Conservation (phyloP, 208 protist species). For the Trypanosoma lewisi region DNA sequence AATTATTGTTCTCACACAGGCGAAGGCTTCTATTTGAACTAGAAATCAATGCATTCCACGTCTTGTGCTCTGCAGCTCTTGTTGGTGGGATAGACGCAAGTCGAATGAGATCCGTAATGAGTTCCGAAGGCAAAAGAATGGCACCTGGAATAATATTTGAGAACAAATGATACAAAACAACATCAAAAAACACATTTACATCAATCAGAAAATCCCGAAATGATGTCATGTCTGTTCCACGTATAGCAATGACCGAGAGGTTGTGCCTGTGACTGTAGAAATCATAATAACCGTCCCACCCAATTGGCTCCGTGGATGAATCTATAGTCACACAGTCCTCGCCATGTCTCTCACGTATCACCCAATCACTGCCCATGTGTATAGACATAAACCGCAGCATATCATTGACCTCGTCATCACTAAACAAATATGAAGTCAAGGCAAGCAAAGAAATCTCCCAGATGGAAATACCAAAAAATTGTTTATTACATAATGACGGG, state of each 20-base stretch:
- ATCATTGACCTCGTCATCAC: conserved; percentile 44
- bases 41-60: conserved; percentile 31
- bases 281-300: conserved; percentile 69
- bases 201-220: conserved; percentile 76
- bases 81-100: conserved; percentile 45
- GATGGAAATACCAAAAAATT: conserved; percentile 58
- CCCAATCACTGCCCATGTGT: conserved; percentile 66
- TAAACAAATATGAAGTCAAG: conserved; percentile 60
- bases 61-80: background rate
- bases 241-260: conserved; percentile 60
- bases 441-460: conserved; percentile 73
- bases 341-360: conserved; percentile 51
- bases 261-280: conserved; percentile 64
- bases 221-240: conserved; percentile 74
- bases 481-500: conserved; percentile 62
- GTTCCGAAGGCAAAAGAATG: conserved; percentile 50
- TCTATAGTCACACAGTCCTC: conserved; percentile 33
- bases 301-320: conserved; percentile 51
- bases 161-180: conserved; percentile 69
- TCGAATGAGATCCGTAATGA: conserved; percentile 56
- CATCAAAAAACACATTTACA: conserved; percentile 78
- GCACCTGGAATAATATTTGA: conserved; percentile 60
- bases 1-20: conserved; percentile 75
- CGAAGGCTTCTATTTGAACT: conserved; percentile 45
- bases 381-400: conserved; percentile 69